phyloP scores from a whole-genome alignment of 2,329 filamentous ascomycete species.

The Arthrobotrys entomopaga region DNA sequence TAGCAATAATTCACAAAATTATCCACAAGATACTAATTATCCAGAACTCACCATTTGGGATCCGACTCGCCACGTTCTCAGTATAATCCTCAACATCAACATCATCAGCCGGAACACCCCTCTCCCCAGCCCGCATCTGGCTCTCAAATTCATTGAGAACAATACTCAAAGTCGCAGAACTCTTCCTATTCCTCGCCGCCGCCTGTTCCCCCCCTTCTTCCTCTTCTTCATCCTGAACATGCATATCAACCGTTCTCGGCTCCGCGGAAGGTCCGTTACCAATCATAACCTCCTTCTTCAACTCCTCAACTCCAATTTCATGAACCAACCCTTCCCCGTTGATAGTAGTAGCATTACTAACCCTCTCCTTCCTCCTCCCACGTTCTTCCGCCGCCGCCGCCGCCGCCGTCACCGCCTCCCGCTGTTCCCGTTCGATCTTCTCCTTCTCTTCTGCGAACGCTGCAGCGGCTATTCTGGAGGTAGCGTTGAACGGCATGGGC shows the following conservation, averaged over 20 bases:
- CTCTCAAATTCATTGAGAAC: conserved; percentile 49
- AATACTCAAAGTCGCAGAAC: conserved; percentile 52
- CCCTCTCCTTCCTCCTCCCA: conserved; percentile 51
- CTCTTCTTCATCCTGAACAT: too few relatives aligned
- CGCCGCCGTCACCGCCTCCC: conserved; percentile 12
- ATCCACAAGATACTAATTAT: not conserved
- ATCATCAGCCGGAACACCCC: conserved; percentile 17
- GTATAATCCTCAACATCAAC: conserved; percentile 51
- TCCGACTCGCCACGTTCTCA: conserved; percentile 46
- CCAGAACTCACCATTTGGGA: conserved; percentile 42
- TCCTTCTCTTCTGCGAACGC: conserved; percentile 51
- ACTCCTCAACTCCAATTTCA: conserved; percentile 41
- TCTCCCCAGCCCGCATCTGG: conserved; percentile 36
- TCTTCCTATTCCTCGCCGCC: conserved; percentile 43
- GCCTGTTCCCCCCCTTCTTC: conserved; percentile 30
- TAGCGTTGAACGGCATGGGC: conserved; percentile 49
- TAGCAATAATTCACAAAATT: conserved; percentile 4
- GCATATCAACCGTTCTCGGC: conserved; percentile 19
- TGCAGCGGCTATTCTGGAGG: conserved; percentile 45
- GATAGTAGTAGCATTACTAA: conserved; percentile 53
- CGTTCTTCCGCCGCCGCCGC: conserved; percentile 26
- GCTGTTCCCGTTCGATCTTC: conserved; percentile 22
- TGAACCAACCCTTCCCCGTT: conserved; percentile 42
- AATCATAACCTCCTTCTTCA: conserved; percentile 28
- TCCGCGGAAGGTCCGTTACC: conserved; percentile 4